Percentiles rank a stretch among this genome's conserved stretches.
Conservation (phyloP, 441 rosid genomes). For the Erodium trifolium region DNA sequence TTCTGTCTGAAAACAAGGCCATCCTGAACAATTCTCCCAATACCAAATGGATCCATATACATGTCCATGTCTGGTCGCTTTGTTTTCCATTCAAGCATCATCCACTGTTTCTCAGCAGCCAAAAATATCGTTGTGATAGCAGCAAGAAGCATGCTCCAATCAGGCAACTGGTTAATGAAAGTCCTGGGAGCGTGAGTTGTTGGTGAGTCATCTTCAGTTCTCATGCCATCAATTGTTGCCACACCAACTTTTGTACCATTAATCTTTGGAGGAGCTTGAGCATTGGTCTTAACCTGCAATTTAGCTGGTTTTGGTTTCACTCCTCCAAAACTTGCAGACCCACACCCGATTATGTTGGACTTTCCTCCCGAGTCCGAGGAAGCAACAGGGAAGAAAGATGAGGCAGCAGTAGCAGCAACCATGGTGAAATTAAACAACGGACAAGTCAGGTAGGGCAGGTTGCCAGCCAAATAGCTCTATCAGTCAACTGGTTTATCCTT, state of each 20-base stretch:
- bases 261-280: slow-evolving; percentile 82
- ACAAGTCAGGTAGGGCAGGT: slow-evolving; percentile 14
- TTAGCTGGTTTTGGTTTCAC: slow-evolving; percentile 38
- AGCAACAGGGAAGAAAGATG: slow-evolving; percentile 60
- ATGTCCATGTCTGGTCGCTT: slow-evolving; percentile 56
- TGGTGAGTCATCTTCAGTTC: slow-evolving; percentile 39
- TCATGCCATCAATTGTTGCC: slow-evolving; percentile 34
- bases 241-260: slow-evolving; percentile 56
- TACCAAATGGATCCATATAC: slow-evolving; percentile 70
- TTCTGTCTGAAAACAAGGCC: slow-evolving; percentile 76
- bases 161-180: slow-evolving; percentile 87
- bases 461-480: slow-evolving; percentile 12
- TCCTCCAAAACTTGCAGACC: slow-evolving; percentile 43
- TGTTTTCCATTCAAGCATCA: slow-evolving; percentile 98
- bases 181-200: slow-evolving; percentile 64
- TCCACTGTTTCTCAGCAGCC: slow-evolving; percentile 99
- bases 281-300: slow-evolving; percentile 73
- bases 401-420: slow-evolving; percentile 77
- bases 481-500: too few species aligned
- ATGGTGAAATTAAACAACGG: slow-evolving; percentile 30
- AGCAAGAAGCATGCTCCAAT: slow-evolving; percentile 99
- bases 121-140: slow-evolving; percentile 88
- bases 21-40: slow-evolving; percentile 85
- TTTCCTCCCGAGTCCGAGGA: slow-evolving; percentile 43
- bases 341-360: slow-evolving; percentile 32